A percentile compares a stretch with the other conserved stretches of the same genome.
These are phyloP conservation scores for Hyparrhenia diplandra DNA, from an alignment of 176 grass and related monocot species.

Conservation along the genomic window DNA sequence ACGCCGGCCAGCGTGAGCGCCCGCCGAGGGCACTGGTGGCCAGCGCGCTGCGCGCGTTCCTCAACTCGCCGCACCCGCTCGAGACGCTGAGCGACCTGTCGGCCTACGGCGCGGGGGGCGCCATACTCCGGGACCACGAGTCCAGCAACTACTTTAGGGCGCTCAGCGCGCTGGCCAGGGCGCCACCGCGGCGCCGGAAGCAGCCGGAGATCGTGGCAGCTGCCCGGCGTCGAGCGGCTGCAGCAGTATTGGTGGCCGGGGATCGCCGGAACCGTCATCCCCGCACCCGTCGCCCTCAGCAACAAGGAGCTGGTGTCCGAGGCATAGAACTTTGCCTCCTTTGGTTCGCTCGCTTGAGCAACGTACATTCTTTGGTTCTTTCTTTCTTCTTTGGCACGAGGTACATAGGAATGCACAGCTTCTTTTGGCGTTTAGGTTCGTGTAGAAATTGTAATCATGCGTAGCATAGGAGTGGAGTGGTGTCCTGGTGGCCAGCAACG, in stretches of 20 bases:
- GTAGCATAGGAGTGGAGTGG: background rate
- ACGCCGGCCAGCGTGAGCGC: too few species aligned
- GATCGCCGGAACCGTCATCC: constrained; percentile 37
- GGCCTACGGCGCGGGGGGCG: constrained; percentile 80
- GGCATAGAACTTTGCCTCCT: background rate
- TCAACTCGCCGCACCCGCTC: constrained; percentile 94
- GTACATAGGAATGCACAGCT: constrained; percentile 27
- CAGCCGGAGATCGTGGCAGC: constrained; percentile 47
- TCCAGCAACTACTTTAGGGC: constrained; percentile 86
- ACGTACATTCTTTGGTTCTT: constrained; percentile 49
- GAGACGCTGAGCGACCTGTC: constrained; percentile 90
- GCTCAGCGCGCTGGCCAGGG: constrained; percentile 54
- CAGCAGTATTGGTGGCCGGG: constrained; percentile 71
- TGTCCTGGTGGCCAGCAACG: constrained; percentile 16
- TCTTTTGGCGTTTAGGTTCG: constrained; percentile 30
- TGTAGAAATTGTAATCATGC: constrained; percentile 40
- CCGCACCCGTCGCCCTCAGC: constrained; percentile 9
- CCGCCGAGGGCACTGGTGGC: constrained; percentile 41
- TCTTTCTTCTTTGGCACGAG: constrained; percentile 31
- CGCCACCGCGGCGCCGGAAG: constrained; percentile 30
- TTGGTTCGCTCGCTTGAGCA: background rate
- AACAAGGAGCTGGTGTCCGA: constrained; percentile 58
- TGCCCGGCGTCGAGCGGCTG: constrained; percentile 55
- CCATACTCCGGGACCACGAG: constrained; percentile 95
- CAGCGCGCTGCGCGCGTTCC: constrained; percentile 72